A percentile compares a stretch with the other conserved stretches of the same genome.
phyloP scores from a whole-genome alignment of 1,139 yeast species.

The Wickerhamiella infanticola region DNA sequence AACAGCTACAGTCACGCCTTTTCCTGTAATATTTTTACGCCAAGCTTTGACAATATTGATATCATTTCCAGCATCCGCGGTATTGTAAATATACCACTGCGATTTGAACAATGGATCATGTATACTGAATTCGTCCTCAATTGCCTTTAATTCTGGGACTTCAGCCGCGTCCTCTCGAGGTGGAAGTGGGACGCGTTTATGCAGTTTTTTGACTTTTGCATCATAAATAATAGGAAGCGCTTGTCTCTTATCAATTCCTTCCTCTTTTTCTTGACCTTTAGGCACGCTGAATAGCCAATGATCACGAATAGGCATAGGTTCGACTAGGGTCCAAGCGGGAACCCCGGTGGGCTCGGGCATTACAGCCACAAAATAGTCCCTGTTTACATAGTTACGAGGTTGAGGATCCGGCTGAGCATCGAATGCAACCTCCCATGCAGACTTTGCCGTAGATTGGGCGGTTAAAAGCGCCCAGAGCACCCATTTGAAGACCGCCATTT shows the following conservation, averaged over 20 bases:
- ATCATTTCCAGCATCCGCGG: conserved; percentile 61
- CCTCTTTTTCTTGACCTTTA: not conserved
- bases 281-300: conserved; percentile 15
- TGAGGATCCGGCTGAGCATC: conserved; percentile 12
- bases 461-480: not conserved
- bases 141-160: not conserved
- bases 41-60: conserved; percentile 79
- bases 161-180: not conserved
- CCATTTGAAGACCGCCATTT: too few species aligned
- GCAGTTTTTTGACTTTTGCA: conserved; percentile 2
- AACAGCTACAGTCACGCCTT: conserved; percentile 63
- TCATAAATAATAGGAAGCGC: conserved; percentile 2
- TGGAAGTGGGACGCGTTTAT: conserved; percentile 11
- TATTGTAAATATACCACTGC: conserved; percentile 87
- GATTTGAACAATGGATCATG: conserved; percentile 62
- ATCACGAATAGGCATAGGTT: conserved; percentile 15
- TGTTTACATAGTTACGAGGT: conserved; percentile 7
- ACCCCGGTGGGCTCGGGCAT: conserved; percentile 9
- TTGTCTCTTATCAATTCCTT: not conserved
- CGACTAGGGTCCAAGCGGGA: conserved; percentile 11
- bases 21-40: conserved; percentile 69
- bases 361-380: conserved; percentile 14
- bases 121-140: conserved; percentile 38
- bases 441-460: not conserved
- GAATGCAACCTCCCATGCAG: conserved; percentile 11